Evolutionary conservation across 2,329 filamentous ascomycete species (phyloP).

Genomic region (Microdochium bolleyi): DNA sequence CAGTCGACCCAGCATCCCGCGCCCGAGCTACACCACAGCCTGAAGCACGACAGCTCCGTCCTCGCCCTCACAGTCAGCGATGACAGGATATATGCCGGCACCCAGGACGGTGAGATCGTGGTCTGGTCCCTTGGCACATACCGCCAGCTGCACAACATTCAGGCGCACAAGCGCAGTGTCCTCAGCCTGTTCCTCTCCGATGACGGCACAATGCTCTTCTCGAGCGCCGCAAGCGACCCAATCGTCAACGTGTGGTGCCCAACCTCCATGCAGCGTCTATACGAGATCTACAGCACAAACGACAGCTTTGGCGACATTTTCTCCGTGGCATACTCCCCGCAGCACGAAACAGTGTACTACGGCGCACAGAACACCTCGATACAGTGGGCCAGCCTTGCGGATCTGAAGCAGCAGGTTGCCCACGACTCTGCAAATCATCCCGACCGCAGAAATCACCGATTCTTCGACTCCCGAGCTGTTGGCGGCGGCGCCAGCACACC

Average conservation of each 20-base stretch:
- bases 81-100: slow-evolving; percentile 80
- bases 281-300: slow-evolving; percentile 87
- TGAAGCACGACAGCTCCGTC: slow-evolving; percentile 71
- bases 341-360: slow-evolving; percentile 76
- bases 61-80: slow-evolving; percentile 76
- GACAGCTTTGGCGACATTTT: slow-evolving; percentile 92
- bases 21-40: slow-evolving; percentile 65
- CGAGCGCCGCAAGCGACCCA: slow-evolving; percentile 76
- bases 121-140: slow-evolving; percentile 88
- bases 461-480: slow-evolving; percentile 86
- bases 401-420: slow-evolving; percentile 49
- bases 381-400: slow-evolving; percentile 78
- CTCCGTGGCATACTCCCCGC: slow-evolving; percentile 79
- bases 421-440: slow-evolving; percentile 63
- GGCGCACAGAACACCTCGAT: slow-evolving; percentile 93
- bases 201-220: slow-evolving; percentile 73
- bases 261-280: slow-evolving; percentile 64
- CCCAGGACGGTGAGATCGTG: slow-evolving; percentile 87
- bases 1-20: slow-evolving; percentile 18
- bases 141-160: slow-evolving; percentile 67
- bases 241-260: slow-evolving; percentile 94
- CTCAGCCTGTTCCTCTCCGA: slow-evolving; percentile 75
- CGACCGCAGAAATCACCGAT: slow-evolving; percentile 71
- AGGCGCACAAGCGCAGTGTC: slow-evolving; percentile 87
- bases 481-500: slow-evolving; percentile 69